Evolutionary conservation across 495 filamentous ascomycete species (phyloP).

Genomic region (Hyphodiscus hymeniophilus): DNA sequence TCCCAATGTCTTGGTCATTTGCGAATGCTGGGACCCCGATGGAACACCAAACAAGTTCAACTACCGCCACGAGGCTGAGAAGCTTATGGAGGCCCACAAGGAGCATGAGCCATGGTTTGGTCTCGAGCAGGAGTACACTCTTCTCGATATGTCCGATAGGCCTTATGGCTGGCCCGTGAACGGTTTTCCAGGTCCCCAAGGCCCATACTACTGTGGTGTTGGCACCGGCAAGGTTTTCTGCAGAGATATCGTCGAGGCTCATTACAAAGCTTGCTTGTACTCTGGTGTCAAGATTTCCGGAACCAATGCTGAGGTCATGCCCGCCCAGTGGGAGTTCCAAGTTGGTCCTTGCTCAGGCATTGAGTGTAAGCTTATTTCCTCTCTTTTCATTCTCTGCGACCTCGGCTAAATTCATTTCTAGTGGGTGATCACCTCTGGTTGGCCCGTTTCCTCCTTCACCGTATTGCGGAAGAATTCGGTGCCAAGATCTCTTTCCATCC

Average conservation of each 20-base stretch:
- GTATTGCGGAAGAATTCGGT: slow-evolving; percentile 95
- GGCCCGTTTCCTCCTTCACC: slow-evolving; percentile 91
- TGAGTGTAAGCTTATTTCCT: slow-evolving; percentile 34
- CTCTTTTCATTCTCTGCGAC: background rate
- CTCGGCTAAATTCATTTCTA: slow-evolving; percentile 15
- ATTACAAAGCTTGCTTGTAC: slow-evolving; percentile 96
- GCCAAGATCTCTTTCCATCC: slow-evolving; percentile 93
- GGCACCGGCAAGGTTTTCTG: slow-evolving; percentile 96
- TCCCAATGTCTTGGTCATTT: slow-evolving; percentile 85
- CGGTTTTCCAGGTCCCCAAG: slow-evolving; percentile 94
- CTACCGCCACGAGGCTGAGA: slow-evolving; percentile 81
- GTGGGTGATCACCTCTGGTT: slow-evolving; percentile 98
- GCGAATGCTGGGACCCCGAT: slow-evolving; percentile 93
- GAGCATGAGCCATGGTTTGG: slow-evolving; percentile 91
- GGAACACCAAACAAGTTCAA: slow-evolving; percentile 98
- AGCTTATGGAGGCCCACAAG: slow-evolving; percentile 82
- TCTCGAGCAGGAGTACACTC: slow-evolving; percentile 96
- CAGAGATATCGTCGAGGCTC: slow-evolving; percentile 96
- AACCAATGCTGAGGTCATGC: slow-evolving; percentile 99
- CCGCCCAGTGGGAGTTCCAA: slow-evolving; percentile 99
- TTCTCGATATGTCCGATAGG: slow-evolving; percentile 77
- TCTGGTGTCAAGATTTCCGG: slow-evolving; percentile 90
- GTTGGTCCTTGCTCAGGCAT: slow-evolving; percentile 92
- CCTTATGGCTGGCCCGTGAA: slow-evolving; percentile 94
- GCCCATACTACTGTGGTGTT: slow-evolving; percentile 98